A percentile compares a stretch with the other conserved stretches of the same genome.
Evolutionary conservation across 345 rosid species (phyloP).

Genomic region (Limnanthes douglasii): DNA sequence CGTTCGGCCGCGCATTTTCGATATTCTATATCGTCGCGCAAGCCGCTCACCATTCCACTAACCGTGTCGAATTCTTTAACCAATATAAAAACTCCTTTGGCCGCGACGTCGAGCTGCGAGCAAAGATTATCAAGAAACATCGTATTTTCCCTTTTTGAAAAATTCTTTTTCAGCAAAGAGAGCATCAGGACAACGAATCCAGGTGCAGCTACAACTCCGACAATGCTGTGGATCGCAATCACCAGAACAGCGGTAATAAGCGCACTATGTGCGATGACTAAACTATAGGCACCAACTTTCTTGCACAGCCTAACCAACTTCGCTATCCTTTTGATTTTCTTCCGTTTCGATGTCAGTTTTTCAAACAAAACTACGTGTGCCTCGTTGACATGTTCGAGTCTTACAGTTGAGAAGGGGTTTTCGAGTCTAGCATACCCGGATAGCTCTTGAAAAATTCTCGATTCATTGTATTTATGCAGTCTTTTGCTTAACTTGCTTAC

Average conservation of each 20-base stretch:
- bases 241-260: slow-evolving; percentile 26
- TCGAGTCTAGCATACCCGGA: slow-evolving; percentile 25
- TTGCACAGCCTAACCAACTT: slow-evolving; percentile 23
- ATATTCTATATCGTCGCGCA: slow-evolving; percentile 55
- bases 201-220: slow-evolving; percentile 45
- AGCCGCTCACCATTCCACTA: slow-evolving; percentile 39
- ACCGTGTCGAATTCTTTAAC: slow-evolving; percentile 70
- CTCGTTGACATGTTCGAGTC: slow-evolving; percentile 25
- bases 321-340: slow-evolving; percentile 28
- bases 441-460: slow-evolving; percentile 30
- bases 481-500: slow-evolving; percentile 26
- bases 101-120: slow-evolving; percentile 57
- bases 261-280: slow-evolving; percentile 27
- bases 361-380: slow-evolving; percentile 25
- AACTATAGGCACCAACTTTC: slow-evolving; percentile 24
- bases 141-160: slow-evolving; percentile 10
- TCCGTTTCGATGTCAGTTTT: slow-evolving; percentile 27
- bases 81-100: slow-evolving; percentile 56
- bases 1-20: slow-evolving; percentile 29
- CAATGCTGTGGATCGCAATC: slow-evolving; percentile 46
- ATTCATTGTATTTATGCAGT: slow-evolving; percentile 6
- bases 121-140: slow-evolving; percentile 22
- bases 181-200: slow-evolving; percentile 28
- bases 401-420: slow-evolving; percentile 37
- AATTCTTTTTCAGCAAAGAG: slow-evolving; percentile 25